phyloP scores from a whole-genome alignment of 2,329 filamentous ascomycete genomes.

The Escovopsis sp. region DNA sequence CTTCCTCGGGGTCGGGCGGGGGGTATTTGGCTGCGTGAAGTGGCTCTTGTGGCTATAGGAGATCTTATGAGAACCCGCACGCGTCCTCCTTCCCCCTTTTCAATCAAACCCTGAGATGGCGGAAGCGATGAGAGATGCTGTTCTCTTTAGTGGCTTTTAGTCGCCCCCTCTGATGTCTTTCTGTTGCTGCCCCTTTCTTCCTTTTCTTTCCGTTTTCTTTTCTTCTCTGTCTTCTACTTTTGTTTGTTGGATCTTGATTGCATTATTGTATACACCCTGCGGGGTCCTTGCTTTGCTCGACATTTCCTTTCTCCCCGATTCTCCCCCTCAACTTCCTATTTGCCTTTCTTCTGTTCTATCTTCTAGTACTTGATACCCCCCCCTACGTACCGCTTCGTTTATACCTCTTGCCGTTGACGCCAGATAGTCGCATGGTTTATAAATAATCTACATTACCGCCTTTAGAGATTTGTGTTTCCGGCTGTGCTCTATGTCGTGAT shows the following conservation, averaged over 20 bases:
- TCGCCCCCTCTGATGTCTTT: not conserved
- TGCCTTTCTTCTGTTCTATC: slow-evolving; percentile 4
- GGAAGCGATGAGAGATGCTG: not conserved
- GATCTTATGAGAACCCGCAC: not conserved
- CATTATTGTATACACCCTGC: too few relatives aligned
- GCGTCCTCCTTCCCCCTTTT: not conserved
- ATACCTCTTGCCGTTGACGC: not conserved
- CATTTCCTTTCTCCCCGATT: not conserved
- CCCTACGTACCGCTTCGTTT: not conserved
- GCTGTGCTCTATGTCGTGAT: too few relatives aligned
- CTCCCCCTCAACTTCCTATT: not conserved
- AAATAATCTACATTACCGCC: too few relatives aligned
- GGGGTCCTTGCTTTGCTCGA: too few relatives aligned
- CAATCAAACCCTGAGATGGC: not conserved
- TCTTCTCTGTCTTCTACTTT: slow-evolving; percentile 2
- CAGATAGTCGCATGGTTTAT: slow-evolving; percentile 1
- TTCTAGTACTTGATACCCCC: not conserved
- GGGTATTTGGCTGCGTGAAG: slow-evolving; percentile 42
- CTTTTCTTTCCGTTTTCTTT: slow-evolving; percentile 2
- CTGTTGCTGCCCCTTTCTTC: not conserved
- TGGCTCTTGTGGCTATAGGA: slow-evolving; percentile 71
- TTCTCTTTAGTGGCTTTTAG: not conserved
- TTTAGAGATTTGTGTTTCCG: too few relatives aligned
- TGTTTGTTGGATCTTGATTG: not conserved
- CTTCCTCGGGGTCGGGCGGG: slow-evolving; percentile 46